Conservation (phyloP, 2,329 filamentous ascomycete species). For the Albifimbria verrucaria region DNA sequence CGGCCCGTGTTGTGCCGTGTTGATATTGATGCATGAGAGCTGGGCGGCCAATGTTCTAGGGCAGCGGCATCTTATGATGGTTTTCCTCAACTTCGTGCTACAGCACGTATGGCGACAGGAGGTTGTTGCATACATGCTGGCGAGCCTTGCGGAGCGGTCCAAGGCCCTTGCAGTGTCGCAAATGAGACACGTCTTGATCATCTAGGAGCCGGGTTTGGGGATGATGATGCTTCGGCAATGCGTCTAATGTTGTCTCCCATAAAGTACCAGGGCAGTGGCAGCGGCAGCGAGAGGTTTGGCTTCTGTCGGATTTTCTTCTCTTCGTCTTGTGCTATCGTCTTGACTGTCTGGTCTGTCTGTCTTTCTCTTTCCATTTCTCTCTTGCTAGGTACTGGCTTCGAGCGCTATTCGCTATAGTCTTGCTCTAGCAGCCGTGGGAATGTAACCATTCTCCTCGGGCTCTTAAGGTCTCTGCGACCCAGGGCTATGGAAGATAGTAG, state of each 20-base stretch:
- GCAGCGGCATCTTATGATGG: too few relatives aligned
- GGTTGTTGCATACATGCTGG: too few relatives aligned
- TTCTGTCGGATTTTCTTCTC: constrained; percentile 39
- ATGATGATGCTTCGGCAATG: neutral
- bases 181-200: constrained; percentile 2
- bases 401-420: constrained; percentile 58
- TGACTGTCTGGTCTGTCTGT: constrained; percentile 33
- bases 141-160: neutral
- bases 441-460: constrained; percentile 32
- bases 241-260: neutral
- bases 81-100: too few relatives aligned
- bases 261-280: constrained; percentile 33
- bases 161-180: neutral
- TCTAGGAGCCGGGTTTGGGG: constrained; percentile 3
- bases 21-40: too few relatives aligned
- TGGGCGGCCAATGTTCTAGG: too few relatives aligned
- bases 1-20: too few relatives aligned
- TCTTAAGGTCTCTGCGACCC: constrained; percentile 43
- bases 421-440: constrained; percentile 48
- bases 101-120: too few relatives aligned
- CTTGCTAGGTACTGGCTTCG: constrained; percentile 63
- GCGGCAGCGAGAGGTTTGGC: constrained; percentile 37
- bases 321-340: constrained; percentile 69
- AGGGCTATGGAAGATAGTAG: constrained; percentile 42
- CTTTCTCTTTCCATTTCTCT: constrained; percentile 26